Evolutionary conservation across 2,329 filamentous ascomycete species (phyloP).

Genomic region (Lachnellula cervina): DNA sequence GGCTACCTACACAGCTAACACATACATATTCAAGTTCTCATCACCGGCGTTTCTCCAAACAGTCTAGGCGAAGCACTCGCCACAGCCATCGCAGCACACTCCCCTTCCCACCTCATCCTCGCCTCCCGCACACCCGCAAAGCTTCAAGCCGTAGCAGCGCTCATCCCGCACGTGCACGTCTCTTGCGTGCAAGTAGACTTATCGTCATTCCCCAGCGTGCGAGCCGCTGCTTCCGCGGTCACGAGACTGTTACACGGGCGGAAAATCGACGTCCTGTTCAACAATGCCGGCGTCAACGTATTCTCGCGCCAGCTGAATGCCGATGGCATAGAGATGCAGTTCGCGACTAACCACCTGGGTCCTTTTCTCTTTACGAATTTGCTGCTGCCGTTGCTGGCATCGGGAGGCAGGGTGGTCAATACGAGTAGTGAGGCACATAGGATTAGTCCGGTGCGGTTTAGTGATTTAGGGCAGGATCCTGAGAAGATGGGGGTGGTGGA

Average conservation of each 20-base stretch:
- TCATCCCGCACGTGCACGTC: slow-evolving; percentile 30
- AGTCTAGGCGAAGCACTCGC: slow-evolving; percentile 17
- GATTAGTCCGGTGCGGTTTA: slow-evolving; percentile 29
- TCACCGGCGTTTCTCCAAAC: slow-evolving; percentile 21
- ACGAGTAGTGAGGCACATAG: slow-evolving; percentile 16
- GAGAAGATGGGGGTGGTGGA: slow-evolving; percentile 19
- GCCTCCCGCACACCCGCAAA: slow-evolving; percentile 33
- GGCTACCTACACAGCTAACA: not conserved
- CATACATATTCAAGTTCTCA: slow-evolving; percentile 12
- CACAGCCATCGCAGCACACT: slow-evolving; percentile 9
- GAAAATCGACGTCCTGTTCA: slow-evolving; percentile 20
- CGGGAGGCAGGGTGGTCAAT: slow-evolving; percentile 10
- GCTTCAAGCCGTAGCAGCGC: slow-evolving; percentile 26
- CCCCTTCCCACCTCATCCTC: slow-evolving; percentile 33
- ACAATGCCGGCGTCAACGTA: slow-evolving; percentile 21
- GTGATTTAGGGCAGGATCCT: slow-evolving; percentile 13
- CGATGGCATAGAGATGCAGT: slow-evolving; percentile 19
- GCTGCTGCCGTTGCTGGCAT: slow-evolving; percentile 4
- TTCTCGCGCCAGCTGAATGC: not conserved
- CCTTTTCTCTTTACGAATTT: slow-evolving; percentile 20
- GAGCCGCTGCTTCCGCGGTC: slow-evolving; percentile 5
- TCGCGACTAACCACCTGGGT: slow-evolving; percentile 20
- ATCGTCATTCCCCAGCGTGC: slow-evolving; percentile 28
- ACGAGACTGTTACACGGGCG: not conserved
- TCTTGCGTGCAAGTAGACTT: slow-evolving; percentile 37